Conservation (phyloP, 2,329 filamentous ascomycete species). For the Orbilia quercus region DNA sequence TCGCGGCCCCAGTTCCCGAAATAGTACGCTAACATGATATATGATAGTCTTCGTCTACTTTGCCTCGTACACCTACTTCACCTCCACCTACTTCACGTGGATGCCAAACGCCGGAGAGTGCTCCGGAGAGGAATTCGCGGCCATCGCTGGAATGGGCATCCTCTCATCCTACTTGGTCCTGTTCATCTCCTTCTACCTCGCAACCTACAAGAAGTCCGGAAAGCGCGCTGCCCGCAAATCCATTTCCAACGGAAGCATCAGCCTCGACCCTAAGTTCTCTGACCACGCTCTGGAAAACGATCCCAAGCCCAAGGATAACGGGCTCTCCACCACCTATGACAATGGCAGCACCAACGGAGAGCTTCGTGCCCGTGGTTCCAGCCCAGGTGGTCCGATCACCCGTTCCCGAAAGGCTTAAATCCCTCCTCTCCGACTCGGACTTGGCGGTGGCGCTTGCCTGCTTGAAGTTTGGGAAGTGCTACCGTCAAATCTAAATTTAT, state of each 20-base stretch:
- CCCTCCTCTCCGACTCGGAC: slow-evolving; percentile 9
- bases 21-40: slow-evolving; percentile 29
- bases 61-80: slow-evolving; percentile 98
- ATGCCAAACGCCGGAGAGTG: slow-evolving; percentile 86
- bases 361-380: slow-evolving; percentile 63
- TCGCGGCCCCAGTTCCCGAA: neutral
- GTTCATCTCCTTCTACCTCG: slow-evolving; percentile 99
- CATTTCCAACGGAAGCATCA: slow-evolving; percentile 72
- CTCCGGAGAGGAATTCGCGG: slow-evolving; percentile 95
- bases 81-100: slow-evolving; percentile 85
- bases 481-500: slow-evolving; percentile 5
- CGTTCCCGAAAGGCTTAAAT: slow-evolving; percentile 77
- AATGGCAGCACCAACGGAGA: slow-evolving; percentile 62
- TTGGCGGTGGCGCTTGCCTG: neutral
- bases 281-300: slow-evolving; percentile 70
- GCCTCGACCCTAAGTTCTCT: slow-evolving; percentile 82
- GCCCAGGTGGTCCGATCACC: slow-evolving; percentile 68
- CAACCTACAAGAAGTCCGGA: slow-evolving; percentile 89
- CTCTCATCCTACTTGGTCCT: slow-evolving; percentile 94
- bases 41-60: slow-evolving; percentile 91
- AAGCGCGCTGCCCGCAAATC: slow-evolving; percentile 85
- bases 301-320: slow-evolving; percentile 65
- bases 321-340: slow-evolving; percentile 66
- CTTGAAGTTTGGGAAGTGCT: slow-evolving; percentile 21
- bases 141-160: slow-evolving; percentile 89